phyloP scores from a whole-genome alignment of 1,284 basidiomycete species.

The Ceratobasidium sp. region DNA sequence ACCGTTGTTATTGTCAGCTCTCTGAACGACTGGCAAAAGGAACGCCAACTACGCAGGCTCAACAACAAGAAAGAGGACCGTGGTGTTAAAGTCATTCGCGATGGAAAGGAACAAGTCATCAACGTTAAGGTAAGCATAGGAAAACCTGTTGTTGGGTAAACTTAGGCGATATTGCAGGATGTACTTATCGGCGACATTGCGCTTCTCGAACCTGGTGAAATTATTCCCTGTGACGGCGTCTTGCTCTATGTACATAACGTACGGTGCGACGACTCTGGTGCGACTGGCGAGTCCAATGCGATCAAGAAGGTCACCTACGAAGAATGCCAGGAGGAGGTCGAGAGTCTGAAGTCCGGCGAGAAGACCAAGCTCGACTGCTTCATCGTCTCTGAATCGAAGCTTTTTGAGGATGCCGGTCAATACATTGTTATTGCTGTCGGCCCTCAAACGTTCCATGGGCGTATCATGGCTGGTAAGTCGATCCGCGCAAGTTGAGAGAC shows the following conservation, averaged over 20 bases:
- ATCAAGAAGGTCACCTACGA: conserved; percentile 89
- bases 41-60: conserved; percentile 91
- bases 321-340: conserved; percentile 71
- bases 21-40: conserved; percentile 96
- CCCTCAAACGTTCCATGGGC: conserved; percentile 91
- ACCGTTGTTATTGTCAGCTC: conserved; percentile 92
- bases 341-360: conserved; percentile 56
- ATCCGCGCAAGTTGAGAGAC: background rate
- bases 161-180: conserved; percentile 65
- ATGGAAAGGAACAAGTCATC: conserved; percentile 82
- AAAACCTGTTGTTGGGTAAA: background rate
- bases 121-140: conserved; percentile 74
- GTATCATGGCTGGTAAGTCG: conserved; percentile 91
- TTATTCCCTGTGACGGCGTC: conserved; percentile 95
- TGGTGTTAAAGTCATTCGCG: conserved; percentile 90
- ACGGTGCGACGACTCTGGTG: conserved; percentile 95
- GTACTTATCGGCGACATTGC: conserved; percentile 95
- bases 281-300: conserved; percentile 96
- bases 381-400: conserved; percentile 92
- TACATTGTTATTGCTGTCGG: conserved; percentile 96
- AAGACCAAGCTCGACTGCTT: conserved; percentile 88
- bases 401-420: conserved; percentile 92
- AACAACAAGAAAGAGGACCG: conserved; percentile 98
- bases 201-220: conserved; percentile 93
- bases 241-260: conserved; percentile 94